These are phyloP conservation scores for Atkinsonella texensis DNA, from an alignment of 2,329 filamentous ascomycete genomes.

Conservation along the genomic window DNA sequence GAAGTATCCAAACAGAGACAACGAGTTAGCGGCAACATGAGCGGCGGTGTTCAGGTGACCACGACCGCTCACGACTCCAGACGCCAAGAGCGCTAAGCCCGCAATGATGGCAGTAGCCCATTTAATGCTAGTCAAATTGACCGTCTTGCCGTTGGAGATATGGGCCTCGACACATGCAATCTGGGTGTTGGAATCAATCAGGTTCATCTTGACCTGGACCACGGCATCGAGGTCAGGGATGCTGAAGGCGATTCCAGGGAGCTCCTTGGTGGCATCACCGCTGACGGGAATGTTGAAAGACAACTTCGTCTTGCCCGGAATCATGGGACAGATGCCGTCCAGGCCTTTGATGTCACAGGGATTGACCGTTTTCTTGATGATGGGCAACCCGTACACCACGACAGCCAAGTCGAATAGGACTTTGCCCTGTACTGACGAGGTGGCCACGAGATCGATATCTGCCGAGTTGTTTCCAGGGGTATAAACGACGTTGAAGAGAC, in stretches of 20 bases:
- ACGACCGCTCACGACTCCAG: conserved; percentile 75
- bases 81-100: conserved; percentile 68
- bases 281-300: conserved; percentile 52
- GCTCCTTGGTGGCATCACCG: conserved; percentile 41
- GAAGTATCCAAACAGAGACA: conserved; percentile 87
- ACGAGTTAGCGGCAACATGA: conserved; percentile 81
- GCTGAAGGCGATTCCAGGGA: conserved; percentile 75
- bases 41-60: conserved; percentile 92
- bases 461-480: conserved; percentile 58
- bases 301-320: conserved; percentile 65
- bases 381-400: conserved; percentile 43
- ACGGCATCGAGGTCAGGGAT: conserved; percentile 84
- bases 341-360: conserved; percentile 56
- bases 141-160: conserved; percentile 82
- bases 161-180: conserved; percentile 79
- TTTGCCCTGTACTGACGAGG: conserved; percentile 58
- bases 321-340: conserved; percentile 79
- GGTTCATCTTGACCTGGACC: conserved; percentile 69
- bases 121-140: conserved; percentile 74
- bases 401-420: conserved; percentile 48
- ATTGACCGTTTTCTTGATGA: conserved; percentile 51
- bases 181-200: conserved; percentile 41
- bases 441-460: conserved; percentile 59
- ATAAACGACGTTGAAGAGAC: conserved; percentile 69
- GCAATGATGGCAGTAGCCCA: conserved; percentile 84